Evolutionary conservation across 148 eudicot genomes (phyloP), one percentile per base, ranked within the genome.

Genomic region (Persicaria tinctoria): DNA sequence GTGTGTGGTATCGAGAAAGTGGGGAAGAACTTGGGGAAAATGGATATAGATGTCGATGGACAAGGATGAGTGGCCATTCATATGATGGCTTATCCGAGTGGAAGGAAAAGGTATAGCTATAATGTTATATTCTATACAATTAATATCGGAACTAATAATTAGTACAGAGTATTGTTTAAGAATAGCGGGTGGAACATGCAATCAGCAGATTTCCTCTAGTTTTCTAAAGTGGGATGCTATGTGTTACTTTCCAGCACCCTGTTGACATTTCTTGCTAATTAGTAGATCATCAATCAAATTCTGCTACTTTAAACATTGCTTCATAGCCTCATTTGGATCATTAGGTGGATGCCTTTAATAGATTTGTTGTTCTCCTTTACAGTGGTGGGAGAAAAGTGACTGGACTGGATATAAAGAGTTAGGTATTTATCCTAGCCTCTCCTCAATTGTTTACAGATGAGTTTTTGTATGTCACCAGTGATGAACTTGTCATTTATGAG

Each of bases 361-460:
- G 87, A 86, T 90, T 87, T 90, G 81, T 88, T 91, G 82, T 84
- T 94, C 84, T 87, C 80, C 87, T 91, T 88, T 91, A 81, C 98
- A 94, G 98, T 91, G 98, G 97, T 94, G 97, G 97, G 97, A 92
- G 92, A 94, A 94, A 86, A 94, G 97, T 87, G 97, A 94, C 83
- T 94, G 98, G 98, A 91, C 93, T 70, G 97, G 98, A 81, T 91
- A 94, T 85, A 94, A 94, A 80, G 97, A 92, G 86, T 86, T 94
- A 83, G 98, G 98, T 94, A 85, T 59, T 51, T 51, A 51, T 78
- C 54, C 80, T 79, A 76, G 46, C 32, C 69, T 32, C 41, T 32
- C 41, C 41, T 32, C 41, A 32, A 2, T 32, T 32, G 41, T 32
- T 32, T 32, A 32, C 41, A 32, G 41, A 32, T 32, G 41, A 32